Percentiles rank a stretch among this genome's conserved stretches.
These are phyloP conservation scores for Zymoseptoria tritici DNA, from an alignment of 2,329 filamentous ascomycete species.

Conservation along the genomic window DNA sequence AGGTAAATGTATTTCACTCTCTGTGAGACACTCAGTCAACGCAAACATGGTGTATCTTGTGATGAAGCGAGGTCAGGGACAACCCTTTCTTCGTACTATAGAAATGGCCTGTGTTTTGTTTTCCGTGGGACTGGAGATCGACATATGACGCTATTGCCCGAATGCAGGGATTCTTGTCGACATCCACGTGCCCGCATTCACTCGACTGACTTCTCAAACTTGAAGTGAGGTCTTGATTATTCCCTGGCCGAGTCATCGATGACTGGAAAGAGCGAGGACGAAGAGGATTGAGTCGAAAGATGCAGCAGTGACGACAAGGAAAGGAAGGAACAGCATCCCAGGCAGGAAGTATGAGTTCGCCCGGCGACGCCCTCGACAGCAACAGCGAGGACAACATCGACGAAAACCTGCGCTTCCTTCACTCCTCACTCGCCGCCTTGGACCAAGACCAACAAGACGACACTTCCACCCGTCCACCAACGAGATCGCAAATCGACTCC, in stretches of 20 bases:
- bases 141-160: not conserved
- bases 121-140: not conserved
- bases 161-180: not conserved
- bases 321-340: not conserved
- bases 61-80: not conserved
- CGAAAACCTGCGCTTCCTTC: constrained; percentile 46
- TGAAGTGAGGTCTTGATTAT: not conserved
- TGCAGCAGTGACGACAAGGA: not conserved
- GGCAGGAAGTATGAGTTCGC: not conserved
- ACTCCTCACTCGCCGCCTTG: constrained; percentile 33
- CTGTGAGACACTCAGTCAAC: not conserved
- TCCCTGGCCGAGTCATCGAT: not conserved
- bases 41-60: not conserved
- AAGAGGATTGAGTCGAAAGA: not conserved
- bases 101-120: not conserved
- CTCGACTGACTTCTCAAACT: not conserved
- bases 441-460: constrained; percentile 6
- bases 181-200: not conserved
- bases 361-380: constrained; percentile 11
- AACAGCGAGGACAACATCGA: constrained; percentile 28
- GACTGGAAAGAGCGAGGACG: not conserved
- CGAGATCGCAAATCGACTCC: constrained; percentile 12
- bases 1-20: not conserved
- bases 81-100: not conserved
- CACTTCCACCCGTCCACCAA: not conserved